Evolutionary conservation across 2,329 filamentous ascomycete species (phyloP).

Genomic region (Cladosporium sphaerospermum): DNA sequence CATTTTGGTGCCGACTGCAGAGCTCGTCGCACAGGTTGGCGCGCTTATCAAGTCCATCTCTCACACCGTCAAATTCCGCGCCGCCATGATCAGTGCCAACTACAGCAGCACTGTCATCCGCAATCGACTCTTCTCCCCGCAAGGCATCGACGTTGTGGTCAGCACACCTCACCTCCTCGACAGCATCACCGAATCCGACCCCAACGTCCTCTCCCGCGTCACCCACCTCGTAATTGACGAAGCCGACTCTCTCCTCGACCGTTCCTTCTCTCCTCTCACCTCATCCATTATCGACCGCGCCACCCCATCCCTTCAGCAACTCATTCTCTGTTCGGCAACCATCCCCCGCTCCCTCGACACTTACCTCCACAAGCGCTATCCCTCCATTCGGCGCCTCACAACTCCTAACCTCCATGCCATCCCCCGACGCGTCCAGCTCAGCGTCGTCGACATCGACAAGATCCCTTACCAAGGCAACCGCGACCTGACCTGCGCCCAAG

Average conservation of each 20-base stretch:
- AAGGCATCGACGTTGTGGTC: conserved; percentile 78
- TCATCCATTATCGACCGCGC: conserved; percentile 75
- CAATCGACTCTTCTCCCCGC: conserved; percentile 71
- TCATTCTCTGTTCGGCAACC: conserved; percentile 91
- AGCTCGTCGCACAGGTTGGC: conserved; percentile 84
- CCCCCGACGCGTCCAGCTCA: conserved; percentile 86
- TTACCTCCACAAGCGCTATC: conserved; percentile 74
- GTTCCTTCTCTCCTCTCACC: conserved; percentile 81
- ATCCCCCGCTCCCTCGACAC: conserved; percentile 86
- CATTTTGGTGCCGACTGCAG: conserved; percentile 84
- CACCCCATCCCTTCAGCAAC: conserved; percentile 72
- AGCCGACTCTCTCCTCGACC: conserved; percentile 91
- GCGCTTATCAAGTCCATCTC: conserved; percentile 73
- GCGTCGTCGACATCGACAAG: conserved; percentile 83
- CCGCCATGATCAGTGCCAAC: conserved; percentile 72
- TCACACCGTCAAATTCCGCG: conserved; percentile 80
- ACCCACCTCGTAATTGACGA: conserved; percentile 87
- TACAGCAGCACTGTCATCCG: conserved; percentile 74
- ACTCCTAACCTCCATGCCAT: conserved; percentile 96
- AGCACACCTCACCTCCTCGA: conserved; percentile 83
- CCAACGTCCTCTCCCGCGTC: conserved; percentile 87
- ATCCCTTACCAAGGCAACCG: conserved; percentile 95
- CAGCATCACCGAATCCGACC: conserved; percentile 82
- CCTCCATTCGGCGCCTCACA: conserved; percentile 75
- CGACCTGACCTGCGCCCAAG: conserved; percentile 85